Evolutionary conservation across 1,284 basidiomycete species (phyloP).

Genomic region (Puccinia triticina): DNA sequence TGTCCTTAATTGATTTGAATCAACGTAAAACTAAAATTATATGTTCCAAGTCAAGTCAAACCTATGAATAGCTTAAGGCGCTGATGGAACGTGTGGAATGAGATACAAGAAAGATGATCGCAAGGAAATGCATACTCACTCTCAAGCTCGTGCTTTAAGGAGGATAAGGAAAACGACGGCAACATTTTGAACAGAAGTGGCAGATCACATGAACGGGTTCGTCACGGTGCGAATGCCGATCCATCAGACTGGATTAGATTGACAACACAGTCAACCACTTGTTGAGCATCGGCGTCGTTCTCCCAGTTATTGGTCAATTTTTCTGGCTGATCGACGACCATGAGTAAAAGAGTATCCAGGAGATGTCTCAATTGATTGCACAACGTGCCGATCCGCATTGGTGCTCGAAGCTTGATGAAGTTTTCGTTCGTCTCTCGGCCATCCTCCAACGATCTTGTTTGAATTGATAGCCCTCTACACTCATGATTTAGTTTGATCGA

Average conservation of each 20-base stretch:
- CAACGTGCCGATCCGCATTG: slow-evolving; percentile 83
- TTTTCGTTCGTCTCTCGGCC: slow-evolving; percentile 59
- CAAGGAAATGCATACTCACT: background rate
- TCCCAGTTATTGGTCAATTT: slow-evolving; percentile 26
- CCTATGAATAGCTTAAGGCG: background rate
- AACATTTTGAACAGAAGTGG: background rate
- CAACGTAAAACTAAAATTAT: background rate
- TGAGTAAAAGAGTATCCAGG: slow-evolving; percentile 31
- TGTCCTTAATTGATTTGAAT: background rate
- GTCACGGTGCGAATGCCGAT: background rate
- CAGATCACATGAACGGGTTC: background rate
- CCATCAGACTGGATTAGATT: slow-evolving; percentile 46
- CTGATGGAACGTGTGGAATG: background rate
- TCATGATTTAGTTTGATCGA: slow-evolving; percentile 42
- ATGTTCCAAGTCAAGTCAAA: background rate
- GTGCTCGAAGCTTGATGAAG: slow-evolving; percentile 73
- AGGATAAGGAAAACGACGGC: background rate
- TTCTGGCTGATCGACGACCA: slow-evolving; percentile 31
- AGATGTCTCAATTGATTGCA: slow-evolving; percentile 76
- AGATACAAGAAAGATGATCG: background rate
- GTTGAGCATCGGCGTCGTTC: background rate
- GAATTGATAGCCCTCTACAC: slow-evolving; percentile 42
- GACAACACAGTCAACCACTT: slow-evolving; percentile 37
- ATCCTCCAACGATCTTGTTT: slow-evolving; percentile 30
- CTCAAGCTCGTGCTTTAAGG: background rate